phyloP scores from a whole-genome alignment of 106 monocot genomes.

The Amphibolis antarctica region DNA sequence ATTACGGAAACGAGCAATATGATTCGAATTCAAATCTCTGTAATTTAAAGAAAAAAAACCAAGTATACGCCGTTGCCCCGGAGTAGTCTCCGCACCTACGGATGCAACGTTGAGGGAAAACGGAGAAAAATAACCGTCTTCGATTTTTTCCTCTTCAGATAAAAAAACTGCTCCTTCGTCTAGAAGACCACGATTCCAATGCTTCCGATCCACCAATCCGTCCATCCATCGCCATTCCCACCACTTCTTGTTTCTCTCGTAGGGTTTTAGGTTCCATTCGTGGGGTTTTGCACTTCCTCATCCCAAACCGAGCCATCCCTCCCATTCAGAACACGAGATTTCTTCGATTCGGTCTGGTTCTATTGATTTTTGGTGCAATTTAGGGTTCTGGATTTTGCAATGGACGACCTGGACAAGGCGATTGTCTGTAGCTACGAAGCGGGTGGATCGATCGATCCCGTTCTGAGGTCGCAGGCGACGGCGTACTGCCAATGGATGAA shows the following conservation, averaged over 20 bases:
- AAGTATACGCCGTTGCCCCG: too few species aligned
- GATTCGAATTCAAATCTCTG: too few species aligned
- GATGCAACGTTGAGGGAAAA: too few species aligned
- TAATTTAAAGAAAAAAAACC: too few species aligned
- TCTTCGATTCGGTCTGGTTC: not conserved
- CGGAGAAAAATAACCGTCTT: too few species aligned
- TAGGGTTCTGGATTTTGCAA: slow-evolving; percentile 6
- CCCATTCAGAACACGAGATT: not conserved
- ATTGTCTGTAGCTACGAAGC: slow-evolving; percentile 54
- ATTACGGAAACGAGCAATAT: too few species aligned
- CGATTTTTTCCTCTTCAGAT: too few species aligned
- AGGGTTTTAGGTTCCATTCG: not conserved
- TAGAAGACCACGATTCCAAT: not conserved
- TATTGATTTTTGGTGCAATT: not conserved
- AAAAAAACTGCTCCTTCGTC: too few species aligned
- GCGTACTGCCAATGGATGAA: slow-evolving; percentile 36
- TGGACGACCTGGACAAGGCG: slow-evolving; percentile 92
- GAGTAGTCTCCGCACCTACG: too few species aligned
- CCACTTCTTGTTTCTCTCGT: too few species aligned
- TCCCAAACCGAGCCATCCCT: not conserved
- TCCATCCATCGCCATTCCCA: not conserved
- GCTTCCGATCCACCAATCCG: not conserved
- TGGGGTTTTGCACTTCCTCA: not conserved
- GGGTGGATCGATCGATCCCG: slow-evolving; percentile 26
- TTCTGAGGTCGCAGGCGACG: slow-evolving; percentile 45